A percentile compares a stretch with the other conserved stretches of the same genome.
Conservation (phyloP, 192 early-diverging fungal genomes). For the Martensiomyces pterosporus region DNA sequence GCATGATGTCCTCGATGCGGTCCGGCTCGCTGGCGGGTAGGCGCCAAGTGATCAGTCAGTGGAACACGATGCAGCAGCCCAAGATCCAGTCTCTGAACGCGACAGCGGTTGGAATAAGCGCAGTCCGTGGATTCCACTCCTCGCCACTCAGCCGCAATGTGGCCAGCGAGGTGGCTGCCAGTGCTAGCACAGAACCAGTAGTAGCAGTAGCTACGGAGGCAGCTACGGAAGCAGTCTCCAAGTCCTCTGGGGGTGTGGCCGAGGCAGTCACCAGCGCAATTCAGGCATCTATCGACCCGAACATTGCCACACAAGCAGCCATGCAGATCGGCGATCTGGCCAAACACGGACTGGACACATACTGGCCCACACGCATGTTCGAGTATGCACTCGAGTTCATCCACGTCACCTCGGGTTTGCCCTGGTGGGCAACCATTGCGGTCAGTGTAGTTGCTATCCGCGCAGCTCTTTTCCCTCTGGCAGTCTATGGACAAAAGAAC, state of each 20-base stretch:
- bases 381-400: slow-evolving; percentile 73
- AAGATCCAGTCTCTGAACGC: too few species aligned
- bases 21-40: too few species aligned
- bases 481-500: slow-evolving; percentile 67
- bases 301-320: slow-evolving; percentile 14
- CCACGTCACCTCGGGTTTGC: slow-evolving; percentile 77
- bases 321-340: slow-evolving; percentile 85
- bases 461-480: slow-evolving; percentile 64
- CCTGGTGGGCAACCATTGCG: slow-evolving; percentile 93
- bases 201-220: not conserved
- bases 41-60: too few species aligned
- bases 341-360: slow-evolving; percentile 71
- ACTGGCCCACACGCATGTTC: slow-evolving; percentile 64
- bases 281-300: slow-evolving; percentile 7
- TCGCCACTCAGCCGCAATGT: not conserved
- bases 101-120: too few species aligned
- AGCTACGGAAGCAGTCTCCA: too few species aligned
- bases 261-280: not conserved
- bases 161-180: not conserved
- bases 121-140: not conserved
- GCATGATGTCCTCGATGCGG: too few species aligned
- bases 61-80: too few species aligned
- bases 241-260: not conserved
- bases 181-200: not conserved
- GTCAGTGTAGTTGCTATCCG: slow-evolving; percentile 65